Percentiles rank a stretch among this genome's conserved stretches.
These are phyloP conservation scores for Rhodotorula sp. DNA, from an alignment of 1,284 basidiomycete species.

Conservation along the genomic window DNA sequence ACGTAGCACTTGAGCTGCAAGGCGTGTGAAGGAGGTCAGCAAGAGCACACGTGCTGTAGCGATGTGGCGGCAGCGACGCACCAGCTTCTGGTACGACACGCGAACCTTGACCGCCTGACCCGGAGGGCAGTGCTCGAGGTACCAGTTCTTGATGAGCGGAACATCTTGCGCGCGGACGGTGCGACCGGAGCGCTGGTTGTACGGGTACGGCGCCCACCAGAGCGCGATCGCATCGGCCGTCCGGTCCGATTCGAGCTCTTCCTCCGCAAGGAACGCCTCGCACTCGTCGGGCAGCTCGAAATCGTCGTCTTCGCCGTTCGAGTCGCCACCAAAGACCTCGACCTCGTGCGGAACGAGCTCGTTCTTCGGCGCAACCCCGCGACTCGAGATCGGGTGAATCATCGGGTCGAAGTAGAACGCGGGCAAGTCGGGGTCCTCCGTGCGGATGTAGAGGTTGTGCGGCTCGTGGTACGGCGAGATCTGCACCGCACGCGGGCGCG, in stretches of 20 bases:
- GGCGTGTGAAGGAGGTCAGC: conserved; percentile 5
- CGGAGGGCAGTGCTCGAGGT: conserved; percentile 93
- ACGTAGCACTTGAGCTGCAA: conserved; percentile 82
- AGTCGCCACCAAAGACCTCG: conserved; percentile 77
- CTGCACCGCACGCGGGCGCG: conserved; percentile 89
- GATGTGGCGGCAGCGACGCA: conserved; percentile 34
- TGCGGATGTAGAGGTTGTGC: conserved; percentile 98
- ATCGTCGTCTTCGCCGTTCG: conserved; percentile 64
- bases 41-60: too few species aligned
- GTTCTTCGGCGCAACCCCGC: conserved; percentile 80
- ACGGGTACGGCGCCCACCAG: conserved; percentile 98
- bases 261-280: conserved; percentile 79
- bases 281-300: conserved; percentile 83
- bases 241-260: conserved; percentile 81
- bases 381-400: conserved; percentile 83
- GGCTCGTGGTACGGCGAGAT: conserved; percentile 90
- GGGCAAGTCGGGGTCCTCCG: conserved; percentile 98
- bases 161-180: conserved; percentile 94
- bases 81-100: conserved; percentile 97
- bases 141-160: conserved; percentile 94
- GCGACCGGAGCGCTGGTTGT: conserved; percentile 85
- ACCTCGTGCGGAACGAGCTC: conserved; percentile 86
- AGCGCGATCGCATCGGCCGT: conserved; percentile 96
- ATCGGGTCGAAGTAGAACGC: conserved; percentile 99
- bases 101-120: conserved; percentile 96